These are phyloP conservation scores for Cryptococcus sp. DNA, from an alignment of 1,284 basidiomycete species.

Conservation along the genomic window DNA sequence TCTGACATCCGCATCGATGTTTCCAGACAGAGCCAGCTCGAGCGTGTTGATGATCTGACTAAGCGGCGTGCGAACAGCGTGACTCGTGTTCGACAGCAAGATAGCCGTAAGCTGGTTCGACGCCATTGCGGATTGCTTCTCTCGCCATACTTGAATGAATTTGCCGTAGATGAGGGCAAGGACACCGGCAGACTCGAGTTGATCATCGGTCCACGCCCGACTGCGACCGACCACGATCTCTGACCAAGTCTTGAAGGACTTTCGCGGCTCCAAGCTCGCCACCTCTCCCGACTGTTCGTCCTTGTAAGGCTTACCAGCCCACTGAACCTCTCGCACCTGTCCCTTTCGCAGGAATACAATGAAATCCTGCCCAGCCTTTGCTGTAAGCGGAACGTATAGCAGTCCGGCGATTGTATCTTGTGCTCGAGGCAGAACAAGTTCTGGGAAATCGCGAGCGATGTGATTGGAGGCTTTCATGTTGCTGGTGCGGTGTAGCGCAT, in stretches of 20 bases:
- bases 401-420: constrained; percentile 76
- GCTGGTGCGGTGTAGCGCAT: constrained; percentile 32
- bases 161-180: constrained; percentile 70
- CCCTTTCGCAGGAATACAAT: constrained; percentile 81
- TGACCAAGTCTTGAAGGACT: constrained; percentile 80
- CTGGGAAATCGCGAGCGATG: constrained; percentile 72
- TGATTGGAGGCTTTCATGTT: constrained; percentile 69
- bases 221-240: constrained; percentile 74
- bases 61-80: constrained; percentile 64
- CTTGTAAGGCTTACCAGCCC: constrained; percentile 77
- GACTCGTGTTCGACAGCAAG: constrained; percentile 81
- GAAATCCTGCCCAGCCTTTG: constrained; percentile 66
- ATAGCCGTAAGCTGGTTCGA: constrained; percentile 78
- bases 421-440: constrained; percentile 68
- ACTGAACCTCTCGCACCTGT: constrained; percentile 70
- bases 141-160: constrained; percentile 82
- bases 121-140: constrained; percentile 76
- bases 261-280: constrained; percentile 67
- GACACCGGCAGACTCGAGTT: constrained; percentile 82
- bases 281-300: constrained; percentile 43
- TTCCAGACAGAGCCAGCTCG: constrained; percentile 80
- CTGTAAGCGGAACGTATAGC: constrained; percentile 73
- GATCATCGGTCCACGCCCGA: constrained; percentile 80
- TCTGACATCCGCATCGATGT: constrained; percentile 73
- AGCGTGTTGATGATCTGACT: constrained; percentile 66